These are phyloP conservation scores for Backusella morwellensis DNA, from an alignment of 192 early-diverging fungal species.

Conservation along the genomic window DNA sequence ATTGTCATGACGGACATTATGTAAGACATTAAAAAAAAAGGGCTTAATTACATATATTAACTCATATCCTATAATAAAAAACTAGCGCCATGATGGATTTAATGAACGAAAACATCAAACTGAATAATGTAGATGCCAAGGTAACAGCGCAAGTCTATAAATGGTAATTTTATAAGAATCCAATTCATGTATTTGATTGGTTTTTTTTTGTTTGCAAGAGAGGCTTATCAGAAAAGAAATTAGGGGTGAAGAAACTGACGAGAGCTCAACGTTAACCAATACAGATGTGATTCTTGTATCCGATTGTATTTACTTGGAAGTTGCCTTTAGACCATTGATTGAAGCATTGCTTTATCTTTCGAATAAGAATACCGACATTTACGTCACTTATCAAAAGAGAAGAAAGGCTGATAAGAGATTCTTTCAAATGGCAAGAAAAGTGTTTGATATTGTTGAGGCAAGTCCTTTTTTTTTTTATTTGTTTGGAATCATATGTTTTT, in stretches of 20 bases:
- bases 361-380: conserved; percentile 30
- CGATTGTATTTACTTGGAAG: conserved; percentile 51
- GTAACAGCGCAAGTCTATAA: conserved; percentile 9
- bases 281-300: conserved; percentile 46
- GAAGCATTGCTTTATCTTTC: conserved; percentile 38
- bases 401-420: conserved; percentile 55
- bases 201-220: background rate
- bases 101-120: conserved; percentile 44
- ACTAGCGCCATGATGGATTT: conserved; percentile 38
- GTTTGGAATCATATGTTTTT: background rate
- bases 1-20: conserved; percentile 49
- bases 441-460: conserved; percentile 44
- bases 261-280: background rate
- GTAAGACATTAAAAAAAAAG: background rate
- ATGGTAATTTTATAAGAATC: conserved; percentile 13
- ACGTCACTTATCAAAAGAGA: conserved; percentile 39
- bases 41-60: too few species aligned
- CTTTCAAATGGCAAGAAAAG: conserved; percentile 42
- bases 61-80: background rate
- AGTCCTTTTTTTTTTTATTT: background rate
- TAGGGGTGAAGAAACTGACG: conserved; percentile 9
- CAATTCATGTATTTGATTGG: background rate
- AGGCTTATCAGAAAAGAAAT: background rate
- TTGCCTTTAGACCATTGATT: conserved; percentile 46
- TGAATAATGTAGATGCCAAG: conserved; percentile 25